phyloP scores from a whole-genome alignment of 1,284 basidiomycete genomes.

The Exobasidium cylindrosporum region DNA sequence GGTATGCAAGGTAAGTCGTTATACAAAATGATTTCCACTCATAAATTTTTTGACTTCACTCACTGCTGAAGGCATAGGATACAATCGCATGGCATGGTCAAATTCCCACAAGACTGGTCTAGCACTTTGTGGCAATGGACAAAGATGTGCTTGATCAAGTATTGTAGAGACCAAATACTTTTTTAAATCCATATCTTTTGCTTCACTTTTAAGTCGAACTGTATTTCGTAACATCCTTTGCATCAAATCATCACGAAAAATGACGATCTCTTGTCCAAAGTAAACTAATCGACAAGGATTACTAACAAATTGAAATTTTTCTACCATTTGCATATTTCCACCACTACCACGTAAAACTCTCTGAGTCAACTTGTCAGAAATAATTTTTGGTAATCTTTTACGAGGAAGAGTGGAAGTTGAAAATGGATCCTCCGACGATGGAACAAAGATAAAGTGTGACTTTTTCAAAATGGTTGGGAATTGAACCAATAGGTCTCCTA shows the following conservation, averaged over 20 bases:
- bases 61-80: constrained; percentile 89
- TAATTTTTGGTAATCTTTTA: constrained; percentile 59
- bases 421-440: constrained; percentile 83
- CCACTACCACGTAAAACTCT: constrained; percentile 18
- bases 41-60: constrained; percentile 51
- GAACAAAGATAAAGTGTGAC: constrained; percentile 90
- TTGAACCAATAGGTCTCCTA: constrained; percentile 77
- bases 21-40: too few relatives aligned
- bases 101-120: constrained; percentile 86
- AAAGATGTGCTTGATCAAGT: constrained; percentile 64
- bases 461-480: constrained; percentile 73
- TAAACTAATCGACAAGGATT: constrained; percentile 95
- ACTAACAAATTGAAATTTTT: constrained; percentile 64
- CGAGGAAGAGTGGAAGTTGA: constrained; percentile 70
- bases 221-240: constrained; percentile 83
- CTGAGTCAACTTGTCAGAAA: constrained; percentile 60
- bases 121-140: constrained; percentile 71
- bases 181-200: constrained; percentile 30
- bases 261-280: constrained; percentile 90
- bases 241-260: constrained; percentile 92
- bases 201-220: constrained; percentile 33
- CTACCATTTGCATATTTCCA: constrained; percentile 15
- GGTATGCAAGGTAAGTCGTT: not conserved
- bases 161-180: constrained; percentile 53
- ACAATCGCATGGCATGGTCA: constrained; percentile 86